A percentile compares a stretch with the other conserved stretches of the same genome.
phyloP scores from a whole-genome alignment of 2,329 filamentous ascomycete genomes.

The Microascus cirrosus region DNA sequence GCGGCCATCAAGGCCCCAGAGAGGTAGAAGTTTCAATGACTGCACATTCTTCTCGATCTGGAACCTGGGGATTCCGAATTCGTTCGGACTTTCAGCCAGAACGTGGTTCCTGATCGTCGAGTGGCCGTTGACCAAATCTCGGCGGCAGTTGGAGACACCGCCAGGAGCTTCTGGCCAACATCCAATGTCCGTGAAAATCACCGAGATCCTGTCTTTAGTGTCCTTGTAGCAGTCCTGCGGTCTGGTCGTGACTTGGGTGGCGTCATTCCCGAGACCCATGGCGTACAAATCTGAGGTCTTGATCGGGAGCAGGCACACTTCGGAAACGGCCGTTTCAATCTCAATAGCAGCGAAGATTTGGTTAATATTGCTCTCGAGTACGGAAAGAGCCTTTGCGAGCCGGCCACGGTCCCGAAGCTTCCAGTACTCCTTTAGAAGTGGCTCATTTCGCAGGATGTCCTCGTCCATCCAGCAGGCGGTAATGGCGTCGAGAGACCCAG shows the following conservation, averaged over 20 bases:
- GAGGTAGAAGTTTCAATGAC: constrained; percentile 39
- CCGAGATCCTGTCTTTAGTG: constrained; percentile 33
- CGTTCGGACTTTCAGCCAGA: constrained; percentile 41
- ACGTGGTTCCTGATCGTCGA: constrained; percentile 42
- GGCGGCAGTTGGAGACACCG: constrained; percentile 42
- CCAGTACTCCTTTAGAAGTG: constrained; percentile 32
- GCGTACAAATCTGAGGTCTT: constrained; percentile 25
- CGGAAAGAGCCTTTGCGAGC: constrained; percentile 27
- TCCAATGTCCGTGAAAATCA: constrained; percentile 39
- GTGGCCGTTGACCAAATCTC: constrained; percentile 42
- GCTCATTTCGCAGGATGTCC: constrained; percentile 31
- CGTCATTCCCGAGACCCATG: constrained; percentile 29
- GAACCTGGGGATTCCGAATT: constrained; percentile 42
- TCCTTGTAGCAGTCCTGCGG: constrained; percentile 31
- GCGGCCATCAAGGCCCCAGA: constrained; percentile 42
- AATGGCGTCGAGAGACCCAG: constrained; percentile 31
- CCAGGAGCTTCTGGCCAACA: constrained; percentile 42
- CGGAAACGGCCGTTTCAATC: constrained; percentile 23
- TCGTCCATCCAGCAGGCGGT: constrained; percentile 39
- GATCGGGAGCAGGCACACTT: constrained; percentile 24
- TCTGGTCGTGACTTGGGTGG: constrained; percentile 24
- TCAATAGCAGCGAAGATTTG: constrained; percentile 24
- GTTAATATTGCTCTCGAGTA: constrained; percentile 24
- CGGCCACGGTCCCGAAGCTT: constrained; percentile 27
- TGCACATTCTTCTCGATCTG: constrained; percentile 44